Percentiles rank a stretch among this genome's conserved stretches.
Evolutionary conservation across 306 rosid genomes (phyloP).

Genomic region (Prunus mira): DNA sequence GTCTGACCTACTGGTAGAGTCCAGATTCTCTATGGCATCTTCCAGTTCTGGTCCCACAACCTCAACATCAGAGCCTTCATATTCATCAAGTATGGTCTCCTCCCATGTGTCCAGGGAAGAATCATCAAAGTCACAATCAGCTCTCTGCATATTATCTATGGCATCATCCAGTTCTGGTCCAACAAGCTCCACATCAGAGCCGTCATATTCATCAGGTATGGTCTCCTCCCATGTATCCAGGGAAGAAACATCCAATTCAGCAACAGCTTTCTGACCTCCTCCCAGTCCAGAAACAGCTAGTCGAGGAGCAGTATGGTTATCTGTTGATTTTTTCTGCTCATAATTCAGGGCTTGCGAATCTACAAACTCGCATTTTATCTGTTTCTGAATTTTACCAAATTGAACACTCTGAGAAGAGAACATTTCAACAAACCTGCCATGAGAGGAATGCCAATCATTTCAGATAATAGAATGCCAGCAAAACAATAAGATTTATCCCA

Average conservation of each 20-base stretch:
- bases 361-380: constrained; percentile 65
- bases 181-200: constrained; percentile 21
- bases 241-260: constrained; percentile 14
- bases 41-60: constrained; percentile 26
- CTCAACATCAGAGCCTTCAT: constrained; percentile 31
- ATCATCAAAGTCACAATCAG: constrained; percentile 19
- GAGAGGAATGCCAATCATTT: constrained; percentile 15
- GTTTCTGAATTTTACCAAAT: constrained; percentile 80
- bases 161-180: constrained; percentile 29
- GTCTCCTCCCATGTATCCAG: constrained; percentile 30
- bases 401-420: constrained; percentile 49
- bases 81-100: constrained; percentile 32
- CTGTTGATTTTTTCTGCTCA: constrained; percentile 14
- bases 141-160: constrained; percentile 20
- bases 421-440: constrained; percentile 58
- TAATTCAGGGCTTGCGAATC: constrained; percentile 34
- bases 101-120: constrained; percentile 24
- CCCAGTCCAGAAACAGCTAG: constrained; percentile 22
- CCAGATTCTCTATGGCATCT: constrained; percentile 29
- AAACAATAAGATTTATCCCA: background rate
- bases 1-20: constrained; percentile 16
- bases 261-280: constrained; percentile 27
- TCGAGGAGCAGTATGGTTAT: constrained; percentile 8
- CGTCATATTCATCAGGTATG: constrained; percentile 32
- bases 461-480: background rate